Evolutionary conservation across 2,329 filamentous ascomycete genomes (phyloP).

Genomic region (Trichoderma aggressivum): DNA sequence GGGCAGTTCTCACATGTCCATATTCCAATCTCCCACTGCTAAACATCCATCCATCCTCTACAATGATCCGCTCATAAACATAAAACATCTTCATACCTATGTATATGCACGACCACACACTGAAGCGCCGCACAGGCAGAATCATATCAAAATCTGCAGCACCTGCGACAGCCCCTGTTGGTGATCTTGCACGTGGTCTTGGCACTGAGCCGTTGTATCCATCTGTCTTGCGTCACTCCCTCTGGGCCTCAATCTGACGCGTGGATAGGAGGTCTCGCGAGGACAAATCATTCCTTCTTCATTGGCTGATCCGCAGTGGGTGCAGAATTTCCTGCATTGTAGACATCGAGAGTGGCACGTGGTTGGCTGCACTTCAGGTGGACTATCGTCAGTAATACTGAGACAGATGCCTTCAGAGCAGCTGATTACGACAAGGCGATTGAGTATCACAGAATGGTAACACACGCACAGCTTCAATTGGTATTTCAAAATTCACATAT

Average conservation of each 20-base stretch:
- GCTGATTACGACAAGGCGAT: background rate
- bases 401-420: background rate
- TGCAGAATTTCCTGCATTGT: background rate
- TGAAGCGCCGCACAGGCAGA: background rate
- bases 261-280: slow-evolving; percentile 9
- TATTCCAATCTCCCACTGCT: background rate
- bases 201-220: background rate
- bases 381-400: background rate
- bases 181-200: slow-evolving; percentile 6
- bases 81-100: background rate
- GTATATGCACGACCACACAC: background rate
- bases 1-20: background rate
- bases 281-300: background rate
- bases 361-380: background rate
- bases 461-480: background rate
- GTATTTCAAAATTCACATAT: background rate
- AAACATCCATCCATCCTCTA: background rate
- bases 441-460: background rate
- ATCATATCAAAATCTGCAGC: background rate
- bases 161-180: background rate
- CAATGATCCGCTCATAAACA: background rate
- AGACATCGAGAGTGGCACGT: background rate
- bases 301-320: background rate
- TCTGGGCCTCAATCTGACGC: slow-evolving; percentile 3
- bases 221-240: background rate